A percentile compares a stretch with the other conserved stretches of the same genome.
These are phyloP conservation scores for Alternaria postmessia DNA, from an alignment of 2,329 filamentous ascomycete genomes.

Conservation along the genomic window DNA sequence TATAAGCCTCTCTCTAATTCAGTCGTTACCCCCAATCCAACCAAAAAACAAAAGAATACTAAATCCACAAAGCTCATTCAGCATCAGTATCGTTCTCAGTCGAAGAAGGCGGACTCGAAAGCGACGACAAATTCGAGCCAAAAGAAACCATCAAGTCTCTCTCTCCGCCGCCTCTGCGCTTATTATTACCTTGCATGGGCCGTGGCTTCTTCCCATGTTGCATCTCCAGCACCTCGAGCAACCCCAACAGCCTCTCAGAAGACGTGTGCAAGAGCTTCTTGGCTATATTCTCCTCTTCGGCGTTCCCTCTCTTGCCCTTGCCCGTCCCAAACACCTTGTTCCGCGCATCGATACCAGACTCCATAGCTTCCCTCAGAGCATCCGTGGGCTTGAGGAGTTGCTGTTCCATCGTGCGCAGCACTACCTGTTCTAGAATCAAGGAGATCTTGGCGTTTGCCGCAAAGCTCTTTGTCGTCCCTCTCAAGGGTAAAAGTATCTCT, in stretches of 20 bases:
- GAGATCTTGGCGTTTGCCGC: conserved; percentile 47
- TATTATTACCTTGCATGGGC: conserved; percentile 10
- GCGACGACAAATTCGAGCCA: conserved; percentile 30
- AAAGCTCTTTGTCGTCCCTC: conserved; percentile 37
- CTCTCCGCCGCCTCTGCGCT: background rate
- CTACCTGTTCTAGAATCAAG: conserved; percentile 45
- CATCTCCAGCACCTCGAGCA: conserved; percentile 47
- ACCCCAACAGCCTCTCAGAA: conserved; percentile 43
- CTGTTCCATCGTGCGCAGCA: conserved; percentile 40
- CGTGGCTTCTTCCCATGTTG: conserved; percentile 20
- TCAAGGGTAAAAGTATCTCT: conserved; percentile 32
- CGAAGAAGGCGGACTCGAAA: conserved; percentile 26
- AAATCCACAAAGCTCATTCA: background rate
- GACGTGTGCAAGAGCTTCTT: conserved; percentile 45
- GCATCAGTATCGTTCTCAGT: conserved; percentile 31
- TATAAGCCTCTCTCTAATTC: no score
- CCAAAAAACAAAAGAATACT: background rate
- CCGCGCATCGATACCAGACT: conserved; percentile 63
- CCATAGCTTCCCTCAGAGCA: conserved; percentile 56
- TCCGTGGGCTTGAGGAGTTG: conserved; percentile 31
- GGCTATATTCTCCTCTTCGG: conserved; percentile 48
- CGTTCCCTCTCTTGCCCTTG: conserved; percentile 54
- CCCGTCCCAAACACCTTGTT: conserved; percentile 54
- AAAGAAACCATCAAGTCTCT: conserved; percentile 25
- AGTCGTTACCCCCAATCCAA: no score